Evolutionary conservation across 192 early-diverging fungal species (phyloP), one percentile per base, ranked within the genome.

Genomic region (Entomortierella parvispora): DNA sequence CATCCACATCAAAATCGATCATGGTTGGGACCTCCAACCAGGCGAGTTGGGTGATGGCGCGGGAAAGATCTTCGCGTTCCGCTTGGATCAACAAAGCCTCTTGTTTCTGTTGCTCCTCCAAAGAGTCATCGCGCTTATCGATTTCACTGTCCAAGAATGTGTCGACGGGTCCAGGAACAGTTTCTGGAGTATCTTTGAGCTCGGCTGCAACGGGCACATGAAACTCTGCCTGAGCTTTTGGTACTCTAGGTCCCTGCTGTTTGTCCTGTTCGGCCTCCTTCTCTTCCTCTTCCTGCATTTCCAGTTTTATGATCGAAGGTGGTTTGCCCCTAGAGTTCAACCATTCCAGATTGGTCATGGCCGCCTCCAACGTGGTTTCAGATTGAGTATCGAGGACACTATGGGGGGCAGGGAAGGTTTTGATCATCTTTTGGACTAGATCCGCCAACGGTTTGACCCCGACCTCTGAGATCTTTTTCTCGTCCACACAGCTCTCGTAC

Each of bases 401-500:
- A 18, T 23, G 44, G 0, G 44, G 14, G 11, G 42, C 65, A 23
- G 80, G 83, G 51, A 86, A 84, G 10, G 61, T 17, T 15, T 74
- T 59, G 58, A 79, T 23, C 31, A 86, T 51, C 23, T 76, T 50
- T 2, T 68, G 40, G 5, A 88, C 42, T 15, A 84, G 40, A 23
- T 80, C 58, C 11, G 66, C 47, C 5, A 87, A 29, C 4, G 87
- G 87, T 4, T 76, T 58, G 0, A 71, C 80, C 17, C 83, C 82
- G 4, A 82, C 56, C 32, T 62, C 42, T 23, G 80, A 51, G 20
- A 87, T 80, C 7, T 55, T 52, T 25, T 62, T 53, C 51, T 82
- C 83, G 28, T 86, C 71, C 76, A 86, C 81, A 47, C 89, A 90
- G 34, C 85, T 84, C 31, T 68, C 62, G 47, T 90, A 92, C 10